Conservation (phyloP, 768 basidiomycete genomes). For the Cyclocybe cylindracea region DNA sequence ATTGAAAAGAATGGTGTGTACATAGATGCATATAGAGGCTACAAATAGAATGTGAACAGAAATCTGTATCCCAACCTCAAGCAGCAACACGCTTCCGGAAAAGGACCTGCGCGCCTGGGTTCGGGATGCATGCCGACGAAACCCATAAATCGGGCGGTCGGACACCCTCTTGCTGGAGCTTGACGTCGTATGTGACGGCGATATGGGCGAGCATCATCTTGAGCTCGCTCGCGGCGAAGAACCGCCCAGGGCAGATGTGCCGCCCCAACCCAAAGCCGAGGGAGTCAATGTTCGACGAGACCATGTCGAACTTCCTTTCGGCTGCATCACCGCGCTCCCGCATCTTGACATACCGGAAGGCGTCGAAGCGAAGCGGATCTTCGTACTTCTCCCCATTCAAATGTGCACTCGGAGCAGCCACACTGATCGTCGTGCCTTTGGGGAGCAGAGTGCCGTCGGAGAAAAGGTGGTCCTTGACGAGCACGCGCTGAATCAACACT, state of each 20-base stretch:
- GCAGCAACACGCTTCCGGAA: too few species aligned
- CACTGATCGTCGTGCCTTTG: slow-evolving; percentile 9
- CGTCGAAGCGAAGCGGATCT: slow-evolving; percentile 19
- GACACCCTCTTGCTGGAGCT: slow-evolving; percentile 15
- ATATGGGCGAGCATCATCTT: slow-evolving; percentile 25
- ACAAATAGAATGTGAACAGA: too few species aligned
- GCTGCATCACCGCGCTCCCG: slow-evolving; percentile 2
- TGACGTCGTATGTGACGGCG: slow-evolving; percentile 22
- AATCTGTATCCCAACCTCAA: too few species aligned
- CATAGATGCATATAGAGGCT: too few species aligned
- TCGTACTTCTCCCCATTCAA: slow-evolving; percentile 10
- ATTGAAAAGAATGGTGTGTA: too few species aligned
- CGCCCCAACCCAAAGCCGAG: slow-evolving; percentile 20
- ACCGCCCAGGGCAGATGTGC: slow-evolving; percentile 19
- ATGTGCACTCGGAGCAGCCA: slow-evolving; percentile 3
- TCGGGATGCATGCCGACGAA: too few species aligned
- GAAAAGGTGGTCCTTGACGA: slow-evolving; percentile 13
- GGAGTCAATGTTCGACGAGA: slow-evolving; percentile 8
- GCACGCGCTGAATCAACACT: slow-evolving; percentile 28
- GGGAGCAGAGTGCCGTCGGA: slow-evolving; percentile 17
- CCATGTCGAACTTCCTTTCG: slow-evolving; percentile 11
- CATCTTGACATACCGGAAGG: slow-evolving; percentile 21
- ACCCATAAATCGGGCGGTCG: too few species aligned
- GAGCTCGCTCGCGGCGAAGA: slow-evolving; percentile 19
- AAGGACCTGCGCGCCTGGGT: too few species aligned